Evolutionary conservation across 2,329 filamentous ascomycete species (phyloP).

Genomic region (Fusarium multiceps): DNA sequence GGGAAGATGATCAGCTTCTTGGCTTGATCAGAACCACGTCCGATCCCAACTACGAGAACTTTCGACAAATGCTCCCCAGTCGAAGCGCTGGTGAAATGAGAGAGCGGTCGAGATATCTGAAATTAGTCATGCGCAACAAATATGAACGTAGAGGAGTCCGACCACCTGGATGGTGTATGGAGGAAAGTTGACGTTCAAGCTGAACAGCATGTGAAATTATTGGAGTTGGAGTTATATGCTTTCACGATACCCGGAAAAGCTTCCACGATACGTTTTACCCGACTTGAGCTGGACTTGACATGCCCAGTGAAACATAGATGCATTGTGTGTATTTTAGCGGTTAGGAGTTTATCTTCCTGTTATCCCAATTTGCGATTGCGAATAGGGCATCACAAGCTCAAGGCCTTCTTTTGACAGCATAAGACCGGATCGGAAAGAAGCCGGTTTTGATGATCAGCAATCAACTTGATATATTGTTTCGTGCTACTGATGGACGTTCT

Average conservation of each 20-base stretch:
- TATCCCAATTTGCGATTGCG: neutral
- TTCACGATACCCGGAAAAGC: slow-evolving; percentile 36
- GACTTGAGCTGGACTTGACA: slow-evolving; percentile 5
- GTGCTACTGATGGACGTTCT: neutral
- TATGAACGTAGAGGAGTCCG: slow-evolving; percentile 23
- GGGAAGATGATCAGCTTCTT: slow-evolving; percentile 46
- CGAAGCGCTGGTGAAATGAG: slow-evolving; percentile 35
- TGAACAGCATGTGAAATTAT: neutral
- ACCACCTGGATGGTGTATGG: slow-evolving; percentile 46
- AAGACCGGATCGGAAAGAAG: slow-evolving; percentile 3
- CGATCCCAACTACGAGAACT: slow-evolving; percentile 19
- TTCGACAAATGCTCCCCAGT: slow-evolving; percentile 28
- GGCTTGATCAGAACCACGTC: slow-evolving; percentile 36
- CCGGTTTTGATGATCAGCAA: neutral
- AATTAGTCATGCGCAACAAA: slow-evolving; percentile 32
- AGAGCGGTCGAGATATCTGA: slow-evolving; percentile 38
- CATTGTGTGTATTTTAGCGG: neutral
- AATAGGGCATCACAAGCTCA: neutral
- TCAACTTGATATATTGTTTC: slow-evolving; percentile 18
- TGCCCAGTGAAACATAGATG: neutral
- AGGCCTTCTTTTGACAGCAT: neutral
- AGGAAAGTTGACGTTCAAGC: slow-evolving; percentile 8
- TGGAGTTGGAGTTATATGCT: slow-evolving; percentile 24
- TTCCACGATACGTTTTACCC: neutral
- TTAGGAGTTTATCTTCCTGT: neutral